These are phyloP conservation scores for Ceratocystiopsis brevicomis DNA, from an alignment of 2,329 filamentous ascomycete species.

Conservation along the genomic window DNA sequence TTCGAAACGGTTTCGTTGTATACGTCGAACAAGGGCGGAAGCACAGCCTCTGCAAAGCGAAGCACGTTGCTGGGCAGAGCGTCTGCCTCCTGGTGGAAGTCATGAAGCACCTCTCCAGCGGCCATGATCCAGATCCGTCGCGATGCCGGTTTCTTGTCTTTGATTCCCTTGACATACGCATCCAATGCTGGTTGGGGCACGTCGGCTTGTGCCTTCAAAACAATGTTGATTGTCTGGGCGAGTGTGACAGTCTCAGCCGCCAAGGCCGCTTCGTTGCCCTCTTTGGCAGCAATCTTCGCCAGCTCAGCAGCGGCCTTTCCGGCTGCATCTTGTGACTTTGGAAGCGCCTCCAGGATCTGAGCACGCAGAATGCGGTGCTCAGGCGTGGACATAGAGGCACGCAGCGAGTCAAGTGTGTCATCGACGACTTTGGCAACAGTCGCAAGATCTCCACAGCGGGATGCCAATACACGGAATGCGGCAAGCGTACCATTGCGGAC, in stretches of 20 bases:
- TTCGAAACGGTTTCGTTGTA: constrained; percentile 68
- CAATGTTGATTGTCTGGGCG: constrained; percentile 41
- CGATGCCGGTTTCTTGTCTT: constrained; percentile 64
- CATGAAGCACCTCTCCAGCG: constrained; percentile 51
- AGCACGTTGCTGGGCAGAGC: constrained; percentile 27
- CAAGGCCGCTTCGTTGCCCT: constrained; percentile 73
- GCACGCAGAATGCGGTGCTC: constrained; percentile 74
- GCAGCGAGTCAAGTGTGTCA: constrained; percentile 64
- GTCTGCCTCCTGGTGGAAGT: constrained; percentile 24
- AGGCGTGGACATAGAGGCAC: constrained; percentile 63
- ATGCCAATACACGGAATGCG: constrained; percentile 54
- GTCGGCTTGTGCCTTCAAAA: constrained; percentile 40
- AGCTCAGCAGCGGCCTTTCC: constrained; percentile 41
- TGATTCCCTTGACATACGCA: constrained; percentile 59
- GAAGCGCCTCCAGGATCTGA: constrained; percentile 54
- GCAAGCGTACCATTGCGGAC: constrained; percentile 60
- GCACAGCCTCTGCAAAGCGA: constrained; percentile 32
- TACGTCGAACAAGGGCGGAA: constrained; percentile 41
- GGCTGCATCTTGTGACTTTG: constrained; percentile 41
- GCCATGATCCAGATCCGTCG: constrained; percentile 67
- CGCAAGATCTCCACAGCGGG: constrained; percentile 36
- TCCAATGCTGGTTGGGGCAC: constrained; percentile 50
- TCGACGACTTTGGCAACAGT: constrained; percentile 50
- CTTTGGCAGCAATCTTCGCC: constrained; percentile 47
- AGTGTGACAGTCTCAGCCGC: constrained; percentile 57